A percentile compares a stretch with the other conserved stretches of the same genome.
phyloP scores from a whole-genome alignment of 805 yeast genomes.

The Wickerhamomyces hampshirensis region DNA sequence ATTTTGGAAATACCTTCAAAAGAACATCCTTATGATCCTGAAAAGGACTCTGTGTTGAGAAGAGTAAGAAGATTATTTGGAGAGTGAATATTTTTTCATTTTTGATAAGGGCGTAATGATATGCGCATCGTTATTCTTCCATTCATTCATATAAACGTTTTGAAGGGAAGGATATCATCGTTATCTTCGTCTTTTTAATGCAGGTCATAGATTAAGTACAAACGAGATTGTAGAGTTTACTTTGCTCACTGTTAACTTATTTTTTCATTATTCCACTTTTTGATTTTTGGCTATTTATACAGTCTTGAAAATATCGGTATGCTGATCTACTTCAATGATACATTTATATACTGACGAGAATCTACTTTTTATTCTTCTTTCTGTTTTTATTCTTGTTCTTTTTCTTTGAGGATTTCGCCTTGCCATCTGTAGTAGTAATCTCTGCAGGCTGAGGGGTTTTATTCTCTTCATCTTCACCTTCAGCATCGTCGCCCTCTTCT shows the following conservation, averaged over 20 bases:
- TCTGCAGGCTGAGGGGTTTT: conserved; percentile 4
- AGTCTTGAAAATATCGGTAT: too few species aligned
- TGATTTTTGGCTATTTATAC: too few species aligned
- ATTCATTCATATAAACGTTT: too few species aligned
- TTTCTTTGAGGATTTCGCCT: conserved; percentile 2
- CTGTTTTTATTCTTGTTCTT: conserved; percentile 26
- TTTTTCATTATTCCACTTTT: too few species aligned
- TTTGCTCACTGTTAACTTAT: too few species aligned
- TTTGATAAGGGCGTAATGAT: too few species aligned
- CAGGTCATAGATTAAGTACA: conserved; percentile 15
- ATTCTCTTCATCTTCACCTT: conserved; percentile 4
- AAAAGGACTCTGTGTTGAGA: conserved; percentile 91
- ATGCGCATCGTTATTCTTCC: too few species aligned
- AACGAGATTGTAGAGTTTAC: too few species aligned
- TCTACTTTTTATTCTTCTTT: conserved; percentile 32
- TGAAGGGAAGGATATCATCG: too few species aligned
- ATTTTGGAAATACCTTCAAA: conserved; percentile 95
- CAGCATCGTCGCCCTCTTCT: conserved; percentile 3
- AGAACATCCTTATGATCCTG: conserved; percentile 97
- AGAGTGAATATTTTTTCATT: conserved; percentile 43
- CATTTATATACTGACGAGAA: too few species aligned
- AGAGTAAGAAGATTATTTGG: conserved; percentile 95
- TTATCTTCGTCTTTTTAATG: conserved; percentile 7
- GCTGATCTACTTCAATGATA: too few species aligned
- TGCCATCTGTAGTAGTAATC: conserved; percentile 4